phyloP scores from a whole-genome alignment of 225 moss, liverwort and hornwort species.

The Straminergon stramineum region DNA sequence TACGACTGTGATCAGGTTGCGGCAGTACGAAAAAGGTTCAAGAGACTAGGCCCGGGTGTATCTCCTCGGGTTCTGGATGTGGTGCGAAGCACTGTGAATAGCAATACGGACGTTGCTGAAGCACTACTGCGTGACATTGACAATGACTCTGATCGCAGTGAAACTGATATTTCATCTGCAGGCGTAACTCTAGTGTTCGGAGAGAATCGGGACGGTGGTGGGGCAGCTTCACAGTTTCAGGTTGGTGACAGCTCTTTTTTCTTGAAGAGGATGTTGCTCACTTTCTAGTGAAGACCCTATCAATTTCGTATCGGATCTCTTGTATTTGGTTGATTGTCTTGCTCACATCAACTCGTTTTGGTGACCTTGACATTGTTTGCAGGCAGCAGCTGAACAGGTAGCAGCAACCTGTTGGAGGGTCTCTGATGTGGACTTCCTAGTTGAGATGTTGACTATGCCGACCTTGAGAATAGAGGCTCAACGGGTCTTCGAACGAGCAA shows the following conservation, averaged over 20 bases:
- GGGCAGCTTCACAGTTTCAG: conserved; percentile 76
- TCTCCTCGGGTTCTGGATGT: conserved; percentile 96
- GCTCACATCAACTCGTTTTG: background rate
- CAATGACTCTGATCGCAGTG: conserved; percentile 91
- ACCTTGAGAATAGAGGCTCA: conserved; percentile 92
- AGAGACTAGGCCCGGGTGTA: conserved; percentile 89
- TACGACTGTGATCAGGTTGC: conserved; percentile 51
- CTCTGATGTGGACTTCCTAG: conserved; percentile 94
- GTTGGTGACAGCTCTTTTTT: conserved; percentile 1
- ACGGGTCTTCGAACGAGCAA: conserved; percentile 94
- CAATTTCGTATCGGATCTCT: background rate
- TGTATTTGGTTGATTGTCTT: background rate
- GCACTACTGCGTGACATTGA: conserved; percentile 95
- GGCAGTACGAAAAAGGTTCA: conserved; percentile 91
- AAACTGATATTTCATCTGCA: conserved; percentile 74
- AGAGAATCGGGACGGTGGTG: conserved; percentile 75
- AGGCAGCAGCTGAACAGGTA: conserved; percentile 95
- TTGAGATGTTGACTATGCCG: conserved; percentile 89
- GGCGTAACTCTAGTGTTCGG: conserved; percentile 69
- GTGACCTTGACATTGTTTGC: conserved; percentile 8
- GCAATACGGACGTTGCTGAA: conserved; percentile 85
- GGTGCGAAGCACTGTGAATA: conserved; percentile 94
- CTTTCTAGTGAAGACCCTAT: background rate
- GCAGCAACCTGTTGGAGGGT: conserved; percentile 98
- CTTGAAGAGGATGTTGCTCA: background rate